Evolutionary conservation across 1,139 yeast species (phyloP), one percentile per base, ranked within the genome.

Genomic region (Geotrichum carabidarum): DNA sequence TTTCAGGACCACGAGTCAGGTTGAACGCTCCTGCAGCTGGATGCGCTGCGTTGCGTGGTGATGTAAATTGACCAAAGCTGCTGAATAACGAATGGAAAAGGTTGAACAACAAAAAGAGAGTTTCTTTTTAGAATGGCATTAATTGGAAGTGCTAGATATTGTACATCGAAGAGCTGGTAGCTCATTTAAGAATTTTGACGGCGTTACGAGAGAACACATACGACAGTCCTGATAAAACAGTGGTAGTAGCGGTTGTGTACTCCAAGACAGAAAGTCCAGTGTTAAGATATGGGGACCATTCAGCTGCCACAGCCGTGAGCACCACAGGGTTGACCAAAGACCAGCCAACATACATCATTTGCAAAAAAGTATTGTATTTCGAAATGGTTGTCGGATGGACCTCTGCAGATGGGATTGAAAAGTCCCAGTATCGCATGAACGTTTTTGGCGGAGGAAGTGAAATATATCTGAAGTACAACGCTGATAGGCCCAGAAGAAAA

Each of bases 371-470:
- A 69, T 94, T 91, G 67, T 83, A 78, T 68, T 93, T 93, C 11
- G 96, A 90, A 41, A 94, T 80, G 50, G 78, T 73, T n/a, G 94
- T 89, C 1, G 99, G 99, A 57, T 80, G 88, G 1, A 94, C 96
- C 60, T 87, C 89, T 0, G 90, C 95, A 17, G 91, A 84, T 1
- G 96, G 94, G 44, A 82, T 80, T 60, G 82, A 80, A 64, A 90
- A 79, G 68, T 91, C 90, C 79, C 86, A 83, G 69, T 78, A 89
- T 57, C 94, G 75, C 42, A 70, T 63, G 61, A 87, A 75, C 0
- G 96, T 87, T 65, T 82, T 84, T 11, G 95, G 96, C 1, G 80
- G 73, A 1, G 91, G 90, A 55, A 93, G 73, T 0, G 96, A 82
- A 36, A 77, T 74, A 67, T 82, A 90, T 53, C 99, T 75, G 62